phyloP scores from a whole-genome alignment of 345 rosid genomes.

The Linum tenue region DNA sequence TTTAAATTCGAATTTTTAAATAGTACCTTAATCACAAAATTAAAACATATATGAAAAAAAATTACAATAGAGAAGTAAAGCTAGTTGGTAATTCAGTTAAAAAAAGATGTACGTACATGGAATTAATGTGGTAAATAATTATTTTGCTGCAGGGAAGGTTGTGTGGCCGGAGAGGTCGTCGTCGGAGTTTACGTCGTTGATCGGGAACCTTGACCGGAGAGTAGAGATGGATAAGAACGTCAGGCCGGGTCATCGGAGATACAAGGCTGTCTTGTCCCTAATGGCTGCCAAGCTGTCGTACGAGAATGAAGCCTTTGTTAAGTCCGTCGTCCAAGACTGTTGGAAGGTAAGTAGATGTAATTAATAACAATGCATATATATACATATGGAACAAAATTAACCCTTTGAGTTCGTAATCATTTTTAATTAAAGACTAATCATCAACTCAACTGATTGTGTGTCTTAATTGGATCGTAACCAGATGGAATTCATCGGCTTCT shows the following conservation, averaged over 20 bases:
- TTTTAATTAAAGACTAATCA: background rate
- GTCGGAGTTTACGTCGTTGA: slow-evolving; percentile 4
- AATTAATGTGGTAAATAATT: background rate
- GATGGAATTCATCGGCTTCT: slow-evolving; percentile 18
- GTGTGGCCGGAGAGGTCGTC: slow-evolving; percentile 12
- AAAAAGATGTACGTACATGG: background rate
- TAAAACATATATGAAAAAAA: no score
- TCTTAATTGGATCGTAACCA: background rate
- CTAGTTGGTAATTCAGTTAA: no score
- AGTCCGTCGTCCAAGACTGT: slow-evolving; percentile 7
- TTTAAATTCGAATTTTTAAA: no score
- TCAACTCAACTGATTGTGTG: no score
- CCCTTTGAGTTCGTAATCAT: no score
- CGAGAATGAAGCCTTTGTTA: slow-evolving; percentile 15
- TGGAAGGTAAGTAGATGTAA: slow-evolving; percentile 12
- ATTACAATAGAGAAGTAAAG: no score
- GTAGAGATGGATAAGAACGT: slow-evolving; percentile 8
- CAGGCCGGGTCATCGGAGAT: slow-evolving; percentile 5
- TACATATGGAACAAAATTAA: no score
- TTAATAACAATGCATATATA: no score
- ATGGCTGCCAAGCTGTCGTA: slow-evolving; percentile 23
- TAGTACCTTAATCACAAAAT: no score
- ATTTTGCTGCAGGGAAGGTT: slow-evolving; percentile 6
- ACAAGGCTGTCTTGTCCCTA: slow-evolving; percentile 8
- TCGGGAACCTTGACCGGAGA: slow-evolving; percentile 14